Evolutionary conservation across 306 rosid species (phyloP).

Genomic region (Cucumis cinereus): DNA sequence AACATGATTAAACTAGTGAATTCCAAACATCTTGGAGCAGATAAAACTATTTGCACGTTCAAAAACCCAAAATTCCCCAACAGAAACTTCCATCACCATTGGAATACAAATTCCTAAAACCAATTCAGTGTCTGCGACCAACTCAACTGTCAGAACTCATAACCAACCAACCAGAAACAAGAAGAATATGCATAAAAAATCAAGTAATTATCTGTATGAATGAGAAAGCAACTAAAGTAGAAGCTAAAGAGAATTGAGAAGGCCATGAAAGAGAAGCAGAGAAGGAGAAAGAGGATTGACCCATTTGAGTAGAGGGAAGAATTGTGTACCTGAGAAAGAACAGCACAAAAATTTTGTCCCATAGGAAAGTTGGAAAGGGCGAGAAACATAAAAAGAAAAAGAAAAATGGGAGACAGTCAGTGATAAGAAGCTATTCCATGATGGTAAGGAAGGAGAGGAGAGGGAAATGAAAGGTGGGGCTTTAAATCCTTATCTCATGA

Average conservation of each 20-base stretch:
- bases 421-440: not conserved
- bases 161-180: slow-evolving; percentile 5
- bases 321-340: slow-evolving; percentile 26
- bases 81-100: not conserved
- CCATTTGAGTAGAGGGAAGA: slow-evolving; percentile 17
- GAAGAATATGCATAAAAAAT: not conserved
- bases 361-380: not conserved
- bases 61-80: not conserved
- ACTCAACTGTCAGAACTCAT: not conserved
- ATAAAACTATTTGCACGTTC: not conserved
- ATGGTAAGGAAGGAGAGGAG: slow-evolving; percentile 18
- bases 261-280: not conserved
- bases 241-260: slow-evolving; percentile 1
- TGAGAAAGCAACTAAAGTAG: not conserved
- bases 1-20: not conserved
- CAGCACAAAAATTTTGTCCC: not conserved
- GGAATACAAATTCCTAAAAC: not conserved
- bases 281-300: slow-evolving; percentile 13
- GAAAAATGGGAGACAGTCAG: not conserved
- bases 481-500: slow-evolving; percentile 65
- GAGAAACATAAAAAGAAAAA: not conserved
- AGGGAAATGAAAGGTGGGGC: slow-evolving; percentile 78
- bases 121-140: not conserved
- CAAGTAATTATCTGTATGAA: not conserved
- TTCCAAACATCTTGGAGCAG: not conserved